These are phyloP conservation scores for Metarhizium album DNA, from an alignment of 2,329 filamentous ascomycete genomes.

Conservation along the genomic window DNA sequence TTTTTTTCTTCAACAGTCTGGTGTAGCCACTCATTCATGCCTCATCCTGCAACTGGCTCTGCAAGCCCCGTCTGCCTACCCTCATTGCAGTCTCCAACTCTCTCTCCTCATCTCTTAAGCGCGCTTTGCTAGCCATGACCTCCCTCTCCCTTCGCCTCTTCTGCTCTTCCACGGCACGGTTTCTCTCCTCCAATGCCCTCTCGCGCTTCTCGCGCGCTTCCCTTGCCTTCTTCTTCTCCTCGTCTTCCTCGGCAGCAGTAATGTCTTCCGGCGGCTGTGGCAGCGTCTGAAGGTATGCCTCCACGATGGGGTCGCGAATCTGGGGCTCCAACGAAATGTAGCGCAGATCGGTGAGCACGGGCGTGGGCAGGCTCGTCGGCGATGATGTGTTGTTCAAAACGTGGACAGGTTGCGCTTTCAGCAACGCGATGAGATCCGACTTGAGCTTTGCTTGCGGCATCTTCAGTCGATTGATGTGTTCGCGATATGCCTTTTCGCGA, in stretches of 20 bases:
- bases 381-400: slow-evolving; percentile 50
- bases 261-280: slow-evolving; percentile 42
- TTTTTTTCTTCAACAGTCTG: neutral
- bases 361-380: slow-evolving; percentile 47
- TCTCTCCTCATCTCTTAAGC: slow-evolving; percentile 54
- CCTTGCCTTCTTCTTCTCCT: slow-evolving; percentile 35
- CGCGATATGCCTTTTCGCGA: slow-evolving; percentile 68
- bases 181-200: slow-evolving; percentile 54
- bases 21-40: slow-evolving; percentile 9
- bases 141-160: slow-evolving; percentile 48
- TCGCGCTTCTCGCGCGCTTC: slow-evolving; percentile 50
- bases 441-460: slow-evolving; percentile 56
- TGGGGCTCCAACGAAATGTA: slow-evolving; percentile 56
- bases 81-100: slow-evolving; percentile 60
- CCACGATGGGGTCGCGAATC: slow-evolving; percentile 53
- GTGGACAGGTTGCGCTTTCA: slow-evolving; percentile 49
- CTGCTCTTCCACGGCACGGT: slow-evolving; percentile 51
- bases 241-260: slow-evolving; percentile 35
- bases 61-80: slow-evolving; percentile 54
- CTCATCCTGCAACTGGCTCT: slow-evolving; percentile 41
- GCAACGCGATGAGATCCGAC: slow-evolving; percentile 54
- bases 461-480: slow-evolving; percentile 58
- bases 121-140: slow-evolving; percentile 48
- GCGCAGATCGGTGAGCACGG: slow-evolving; percentile 54
- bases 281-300: slow-evolving; percentile 55